These are phyloP conservation scores for Termitomyces sp. DNA, from an alignment of 768 basidiomycete species.

Conservation along the genomic window DNA sequence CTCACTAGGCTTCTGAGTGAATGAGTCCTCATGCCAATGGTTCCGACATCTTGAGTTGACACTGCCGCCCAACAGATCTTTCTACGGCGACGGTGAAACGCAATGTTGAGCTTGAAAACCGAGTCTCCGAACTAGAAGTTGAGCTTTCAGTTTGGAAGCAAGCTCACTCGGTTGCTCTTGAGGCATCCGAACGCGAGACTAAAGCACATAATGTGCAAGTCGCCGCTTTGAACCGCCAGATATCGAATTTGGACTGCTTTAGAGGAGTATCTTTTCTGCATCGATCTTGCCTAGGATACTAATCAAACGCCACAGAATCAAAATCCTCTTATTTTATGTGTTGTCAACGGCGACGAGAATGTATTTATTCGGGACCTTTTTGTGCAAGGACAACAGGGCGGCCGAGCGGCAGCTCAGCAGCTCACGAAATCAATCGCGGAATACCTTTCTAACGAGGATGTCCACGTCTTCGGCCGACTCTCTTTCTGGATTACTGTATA, in stretches of 20 bases:
- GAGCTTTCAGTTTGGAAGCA: conserved; percentile 71
- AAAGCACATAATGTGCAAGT: conserved; percentile 69
- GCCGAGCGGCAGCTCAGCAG: conserved; percentile 57
- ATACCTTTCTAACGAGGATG: conserved; percentile 58
- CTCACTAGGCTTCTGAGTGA: conserved; percentile 58
- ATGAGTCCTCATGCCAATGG: conserved; percentile 3
- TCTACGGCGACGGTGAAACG: conserved; percentile 61
- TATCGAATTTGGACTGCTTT: conserved; percentile 54
- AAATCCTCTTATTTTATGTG: conserved; percentile 67
- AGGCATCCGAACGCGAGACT: conserved; percentile 58
- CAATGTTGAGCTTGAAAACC: conserved; percentile 59
- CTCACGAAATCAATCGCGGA: conserved; percentile 68
- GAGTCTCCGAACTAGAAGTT: conserved; percentile 63
- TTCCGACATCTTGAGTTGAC: background rate
- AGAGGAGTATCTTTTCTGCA: conserved; percentile 22
- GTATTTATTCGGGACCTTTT: conserved; percentile 61
- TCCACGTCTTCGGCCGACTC: conserved; percentile 57
- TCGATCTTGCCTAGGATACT: background rate
- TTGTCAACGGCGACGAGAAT: conserved; percentile 70
- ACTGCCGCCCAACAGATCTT: conserved; percentile 40
- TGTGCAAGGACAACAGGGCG: conserved; percentile 61
- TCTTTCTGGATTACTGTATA: conserved; percentile 77
- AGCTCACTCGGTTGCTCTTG: conserved; percentile 60
- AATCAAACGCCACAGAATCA: conserved; percentile 40
- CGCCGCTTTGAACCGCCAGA: conserved; percentile 59